phyloP scores from a whole-genome alignment of 805 yeast species.

The Yarrowia sp. region DNA sequence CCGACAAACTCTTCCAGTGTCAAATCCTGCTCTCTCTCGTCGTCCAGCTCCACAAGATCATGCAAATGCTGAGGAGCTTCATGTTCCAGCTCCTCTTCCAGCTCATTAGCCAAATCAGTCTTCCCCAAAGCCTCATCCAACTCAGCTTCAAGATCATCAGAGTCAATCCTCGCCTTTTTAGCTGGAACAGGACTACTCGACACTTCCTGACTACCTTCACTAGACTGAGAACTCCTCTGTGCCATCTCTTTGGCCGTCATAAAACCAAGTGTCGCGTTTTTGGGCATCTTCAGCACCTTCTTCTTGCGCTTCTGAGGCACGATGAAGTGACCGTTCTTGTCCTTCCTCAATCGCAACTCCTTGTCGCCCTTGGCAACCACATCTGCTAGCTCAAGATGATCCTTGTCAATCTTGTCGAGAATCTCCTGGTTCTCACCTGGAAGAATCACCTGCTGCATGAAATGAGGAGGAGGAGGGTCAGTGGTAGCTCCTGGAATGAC shows the following conservation, averaged over 20 bases:
- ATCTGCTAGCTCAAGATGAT: slow-evolving; percentile 15
- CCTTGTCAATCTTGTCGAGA: slow-evolving; percentile 39
- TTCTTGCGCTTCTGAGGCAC: slow-evolving; percentile 18
- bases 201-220: background rate
- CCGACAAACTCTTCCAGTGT: slow-evolving; percentile 26
- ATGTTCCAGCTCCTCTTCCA: background rate
- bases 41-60: slow-evolving; percentile 16
- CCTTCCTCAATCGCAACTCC: slow-evolving; percentile 19
- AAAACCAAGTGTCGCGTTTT: slow-evolving; percentile 8
- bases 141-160: slow-evolving; percentile 6
- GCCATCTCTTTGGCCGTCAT: slow-evolving; percentile 27
- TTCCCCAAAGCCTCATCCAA: background rate
- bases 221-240: background rate
- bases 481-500: slow-evolving; percentile 65
- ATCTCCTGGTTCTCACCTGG: slow-evolving; percentile 70
- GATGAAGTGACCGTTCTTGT: slow-evolving; percentile 4
- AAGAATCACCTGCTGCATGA: slow-evolving; percentile 62
- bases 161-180: background rate
- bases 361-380: slow-evolving; percentile 20
- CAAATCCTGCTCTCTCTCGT: slow-evolving; percentile 11
- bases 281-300: slow-evolving; percentile 25
- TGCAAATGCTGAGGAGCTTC: slow-evolving; percentile 6
- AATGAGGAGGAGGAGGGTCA: slow-evolving; percentile 59
- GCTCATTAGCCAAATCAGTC: background rate
- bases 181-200: background rate